Evolutionary conservation across 176 grass and related monocot species (phyloP).

Genomic region (Dendrocalamus sinicus): DNA sequence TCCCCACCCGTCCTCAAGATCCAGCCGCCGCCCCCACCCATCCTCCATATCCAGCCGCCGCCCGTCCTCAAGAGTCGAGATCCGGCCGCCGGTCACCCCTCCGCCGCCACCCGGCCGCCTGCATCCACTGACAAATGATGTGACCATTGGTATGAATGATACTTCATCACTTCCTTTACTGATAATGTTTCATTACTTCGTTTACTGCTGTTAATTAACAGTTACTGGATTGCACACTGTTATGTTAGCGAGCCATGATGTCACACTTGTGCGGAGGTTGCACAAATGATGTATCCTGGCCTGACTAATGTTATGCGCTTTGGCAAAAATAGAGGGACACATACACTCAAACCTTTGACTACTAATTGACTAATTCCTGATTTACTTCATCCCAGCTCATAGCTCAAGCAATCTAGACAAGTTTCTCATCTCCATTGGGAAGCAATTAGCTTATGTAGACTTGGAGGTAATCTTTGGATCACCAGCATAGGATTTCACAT

Average conservation of each 20-base stretch:
- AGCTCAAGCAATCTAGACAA: constrained; percentile 84
- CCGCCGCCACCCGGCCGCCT: constrained; percentile 49
- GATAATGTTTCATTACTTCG: background rate
- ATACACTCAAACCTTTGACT: constrained; percentile 10
- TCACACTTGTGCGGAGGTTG: background rate
- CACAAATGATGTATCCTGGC: background rate
- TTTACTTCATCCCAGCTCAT: constrained; percentile 62
- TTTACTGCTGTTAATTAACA: constrained; percentile 1
- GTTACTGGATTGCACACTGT: background rate
- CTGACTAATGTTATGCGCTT: constrained; percentile 21
- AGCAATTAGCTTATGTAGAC: constrained; percentile 81
- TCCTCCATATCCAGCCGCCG: no score
- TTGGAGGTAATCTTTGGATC: constrained; percentile 71
- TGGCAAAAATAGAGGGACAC: background rate
- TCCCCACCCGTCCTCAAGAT: no score
- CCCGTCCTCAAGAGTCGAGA: no score
- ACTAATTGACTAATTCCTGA: constrained; percentile 29
- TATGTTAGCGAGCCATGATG: constrained; percentile 12
- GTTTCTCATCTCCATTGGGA: constrained; percentile 86
- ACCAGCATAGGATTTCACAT: constrained; percentile 12
- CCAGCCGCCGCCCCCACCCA: no score
- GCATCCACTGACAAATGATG: constrained; percentile 96
- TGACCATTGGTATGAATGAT: constrained; percentile 78
- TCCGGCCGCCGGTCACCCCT: no score
- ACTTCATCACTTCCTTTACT: constrained; percentile 27